These are phyloP conservation scores for Pilasporangium apinafurcum DNA, from an alignment of 352 stramenopile species.

Conservation along the genomic window DNA sequence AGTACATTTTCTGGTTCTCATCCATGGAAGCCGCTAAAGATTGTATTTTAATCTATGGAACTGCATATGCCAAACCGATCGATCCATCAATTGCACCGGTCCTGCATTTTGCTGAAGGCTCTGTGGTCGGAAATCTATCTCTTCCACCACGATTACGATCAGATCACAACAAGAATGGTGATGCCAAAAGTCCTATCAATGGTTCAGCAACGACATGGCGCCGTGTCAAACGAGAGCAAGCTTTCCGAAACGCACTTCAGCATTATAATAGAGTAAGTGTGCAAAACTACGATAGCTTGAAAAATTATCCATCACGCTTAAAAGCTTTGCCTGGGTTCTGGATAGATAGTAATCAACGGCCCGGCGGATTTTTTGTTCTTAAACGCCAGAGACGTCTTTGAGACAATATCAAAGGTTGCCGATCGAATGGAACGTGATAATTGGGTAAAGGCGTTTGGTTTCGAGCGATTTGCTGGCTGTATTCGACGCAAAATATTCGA, in stretches of 20 bases:
- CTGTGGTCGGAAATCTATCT: constrained; percentile 27
- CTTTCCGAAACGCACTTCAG: constrained; percentile 18
- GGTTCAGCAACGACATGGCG: constrained; percentile 17
- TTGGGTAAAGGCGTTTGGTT: constrained; percentile 23
- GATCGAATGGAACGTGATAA: constrained; percentile 17
- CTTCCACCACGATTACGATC: constrained; percentile 1
- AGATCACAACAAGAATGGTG: not conserved
- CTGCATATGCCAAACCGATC: constrained; percentile 25
- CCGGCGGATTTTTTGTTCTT: constrained; percentile 38
- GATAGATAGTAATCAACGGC: constrained; percentile 18
- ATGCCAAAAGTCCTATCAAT: not conserved
- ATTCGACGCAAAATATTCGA: constrained; percentile 27
- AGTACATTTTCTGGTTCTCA: constrained; percentile 29
- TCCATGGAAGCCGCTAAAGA: constrained; percentile 25
- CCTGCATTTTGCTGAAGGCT: constrained; percentile 28
- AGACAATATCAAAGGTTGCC: constrained; percentile 17
- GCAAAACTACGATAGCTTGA: not conserved
- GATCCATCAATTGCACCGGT: constrained; percentile 15
- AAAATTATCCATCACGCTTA: not conserved
- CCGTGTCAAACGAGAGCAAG: constrained; percentile 26
- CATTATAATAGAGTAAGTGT: constrained; percentile 23
- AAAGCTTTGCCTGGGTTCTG: not conserved
- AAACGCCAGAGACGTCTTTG: constrained; percentile 21
- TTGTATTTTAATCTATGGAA: constrained; percentile 35
- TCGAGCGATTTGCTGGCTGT: constrained; percentile 26